A percentile compares a stretch with the other conserved stretches of the same genome.
phyloP scores from a whole-genome alignment of 768 basidiomycete genomes.

The Lentinula guzmanii region DNA sequence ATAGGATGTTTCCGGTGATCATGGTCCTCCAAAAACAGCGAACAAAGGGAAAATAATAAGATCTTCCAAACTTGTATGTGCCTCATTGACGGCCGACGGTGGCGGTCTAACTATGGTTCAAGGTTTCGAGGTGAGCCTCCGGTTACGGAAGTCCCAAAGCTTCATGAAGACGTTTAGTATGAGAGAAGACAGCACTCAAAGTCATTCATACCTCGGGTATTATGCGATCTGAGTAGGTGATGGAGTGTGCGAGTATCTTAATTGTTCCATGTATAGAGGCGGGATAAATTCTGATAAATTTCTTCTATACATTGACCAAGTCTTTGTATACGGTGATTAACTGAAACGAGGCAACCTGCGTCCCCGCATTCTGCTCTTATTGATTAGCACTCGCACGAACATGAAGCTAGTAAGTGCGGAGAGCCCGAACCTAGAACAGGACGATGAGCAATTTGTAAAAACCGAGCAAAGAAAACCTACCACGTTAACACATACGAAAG shows the following conservation, averaged over 20 bases:
- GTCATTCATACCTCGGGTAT: not conserved
- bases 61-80: not conserved
- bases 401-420: conserved; percentile 81
- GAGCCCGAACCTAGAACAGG: conserved; percentile 69
- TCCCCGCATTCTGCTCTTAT: conserved; percentile 42
- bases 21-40: not conserved
- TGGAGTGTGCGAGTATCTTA: not conserved
- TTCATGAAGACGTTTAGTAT: not conserved
- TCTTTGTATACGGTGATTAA: conserved; percentile 8
- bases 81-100: too few relatives aligned
- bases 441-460: not conserved
- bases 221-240: not conserved
- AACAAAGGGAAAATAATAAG: not conserved
- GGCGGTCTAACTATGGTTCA: too few relatives aligned
- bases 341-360: conserved; percentile 54
- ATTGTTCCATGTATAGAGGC: not conserved
- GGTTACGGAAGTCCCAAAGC: not conserved
- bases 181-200: not conserved
- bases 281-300: not conserved
- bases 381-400: conserved; percentile 64
- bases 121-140: not conserved
- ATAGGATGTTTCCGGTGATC: not conserved
- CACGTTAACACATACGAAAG: conserved; percentile 94
- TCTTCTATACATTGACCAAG: not conserved
- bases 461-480: conserved; percentile 33